phyloP scores from a whole-genome alignment of 139 green algal species.

The Pleodorina starrii region DNA sequence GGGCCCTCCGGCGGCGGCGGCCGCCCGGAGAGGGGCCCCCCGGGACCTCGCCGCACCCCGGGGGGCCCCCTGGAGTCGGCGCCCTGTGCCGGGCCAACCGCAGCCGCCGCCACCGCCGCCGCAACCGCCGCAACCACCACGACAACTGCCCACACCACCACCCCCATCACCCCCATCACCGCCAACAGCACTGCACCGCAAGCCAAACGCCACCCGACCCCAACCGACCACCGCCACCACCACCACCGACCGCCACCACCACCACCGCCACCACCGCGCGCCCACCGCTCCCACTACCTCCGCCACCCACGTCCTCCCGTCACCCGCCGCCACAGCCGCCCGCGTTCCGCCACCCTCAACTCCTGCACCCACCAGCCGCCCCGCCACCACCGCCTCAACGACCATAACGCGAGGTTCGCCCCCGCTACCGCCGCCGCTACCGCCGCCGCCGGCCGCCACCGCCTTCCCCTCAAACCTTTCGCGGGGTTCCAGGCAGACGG shows the following conservation, averaged over 20 bases:
- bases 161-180: background rate
- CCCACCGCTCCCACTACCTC: background rate
- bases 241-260: background rate
- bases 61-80: background rate
- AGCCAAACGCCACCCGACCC: background rate
- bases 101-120: constrained; percentile 27
- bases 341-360: too few relatives aligned
- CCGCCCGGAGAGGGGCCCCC: constrained; percentile 9
- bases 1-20: too few relatives aligned
- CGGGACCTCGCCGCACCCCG: constrained; percentile 20
- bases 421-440: too few relatives aligned
- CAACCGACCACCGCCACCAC: background rate
- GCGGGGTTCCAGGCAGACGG: too few relatives aligned
- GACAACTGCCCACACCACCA: background rate
- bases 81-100: background rate
- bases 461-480: too few relatives aligned
- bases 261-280: background rate
- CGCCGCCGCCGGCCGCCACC: too few relatives aligned
- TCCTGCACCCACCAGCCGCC: too few relatives aligned
- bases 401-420: too few relatives aligned
- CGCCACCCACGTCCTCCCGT: too few relatives aligned
- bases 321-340: too few relatives aligned
- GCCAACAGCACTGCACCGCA: background rate
- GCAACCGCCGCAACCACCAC: background rate
- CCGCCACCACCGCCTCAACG: too few relatives aligned